Base-by-base conservation (phyloP, 2,329 filamentous ascomycete species). In the Geosmithia morbida region DNA sequence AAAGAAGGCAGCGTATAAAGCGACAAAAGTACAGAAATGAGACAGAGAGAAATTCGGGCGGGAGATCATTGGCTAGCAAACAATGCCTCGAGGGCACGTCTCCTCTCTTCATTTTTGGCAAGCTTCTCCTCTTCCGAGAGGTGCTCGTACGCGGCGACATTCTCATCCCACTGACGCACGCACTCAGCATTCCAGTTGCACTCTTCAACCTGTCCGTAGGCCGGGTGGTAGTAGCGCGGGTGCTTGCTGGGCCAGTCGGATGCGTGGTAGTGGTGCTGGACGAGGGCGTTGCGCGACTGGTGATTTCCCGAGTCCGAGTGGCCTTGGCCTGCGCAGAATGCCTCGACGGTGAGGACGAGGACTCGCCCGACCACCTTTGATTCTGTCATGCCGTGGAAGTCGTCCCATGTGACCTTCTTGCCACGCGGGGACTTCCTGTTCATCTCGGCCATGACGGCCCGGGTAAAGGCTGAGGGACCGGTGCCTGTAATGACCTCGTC, bases 231-330 rank as follows among this genome's bases (percentile, higher is more conserved):
- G 63, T 73, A 83, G 29, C 82, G 70, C 1, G 77, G 80, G 57
- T 86, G 82, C 2, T 68, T 68, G 46, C 72, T 74, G 2, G 81
- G 83, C 83, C 83, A 86, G 50, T 77, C 75, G 1, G 81, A 85
- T 1, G 83, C 83, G 59, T 86, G 83, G 56, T 85, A 87, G 60
- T 85, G 81, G 57, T 87, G 83, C 60, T 80, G 83, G 20, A 86
- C 81, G 1, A 86, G 66, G 2, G 83, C 82, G 18, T 72, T 71
- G 46, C 79, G 69, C 1, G 49, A 48, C 7, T 54, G 55, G 22
- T 59, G 56, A 18, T 58, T 52, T 1, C 56, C 57, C 39, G 55
- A 56, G 29, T 50, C 48, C 41, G 57, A 58, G 45, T 58, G 57
- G 10, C 41, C n/a, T 43, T 59, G 57, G 2, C 56, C 56, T 46